Percentiles rank a stretch among this genome's conserved stretches.
Conservation (phyloP, 2,329 filamentous ascomycete genomes). For the Calonectria pseudoreteaudii region DNA sequence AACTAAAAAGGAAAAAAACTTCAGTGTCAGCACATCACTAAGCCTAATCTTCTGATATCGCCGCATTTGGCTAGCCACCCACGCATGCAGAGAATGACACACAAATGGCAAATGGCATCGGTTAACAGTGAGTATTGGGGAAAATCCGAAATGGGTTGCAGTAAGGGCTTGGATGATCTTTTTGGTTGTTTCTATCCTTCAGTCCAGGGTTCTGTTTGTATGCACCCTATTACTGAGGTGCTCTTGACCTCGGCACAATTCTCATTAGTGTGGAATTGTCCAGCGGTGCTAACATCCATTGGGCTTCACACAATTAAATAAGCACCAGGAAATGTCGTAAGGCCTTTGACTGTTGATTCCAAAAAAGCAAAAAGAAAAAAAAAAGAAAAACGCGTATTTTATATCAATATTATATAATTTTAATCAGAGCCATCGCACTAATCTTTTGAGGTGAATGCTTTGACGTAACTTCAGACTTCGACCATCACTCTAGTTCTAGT, state of each 20-base stretch:
- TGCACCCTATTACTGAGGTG: neutral
- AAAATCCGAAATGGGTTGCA: neutral
- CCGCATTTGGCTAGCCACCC: neutral
- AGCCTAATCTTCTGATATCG: neutral
- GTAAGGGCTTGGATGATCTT: neutral
- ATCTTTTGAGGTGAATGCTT: neutral
- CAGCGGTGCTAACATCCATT: too few species aligned
- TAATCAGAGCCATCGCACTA: neutral
- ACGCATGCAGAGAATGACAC: neutral
- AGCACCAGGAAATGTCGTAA: neutral
- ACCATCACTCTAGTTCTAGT: neutral
- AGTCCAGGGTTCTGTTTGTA: neutral
- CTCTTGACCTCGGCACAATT: neutral
- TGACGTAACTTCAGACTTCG: neutral
- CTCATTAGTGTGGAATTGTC: too few species aligned
- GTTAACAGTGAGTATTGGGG: neutral
- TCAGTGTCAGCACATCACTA: neutral
- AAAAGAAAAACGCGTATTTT: neutral
- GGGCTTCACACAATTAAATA: neutral
- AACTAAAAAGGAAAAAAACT: neutral
- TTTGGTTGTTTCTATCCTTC: neutral
- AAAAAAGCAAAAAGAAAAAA: too few species aligned
- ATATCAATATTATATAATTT: neutral
- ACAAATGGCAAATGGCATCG: neutral
- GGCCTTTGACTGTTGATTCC: neutral